Evolutionary conservation across 2,329 filamentous ascomycete species (phyloP).

Genomic region (Hypoxylon sp.): DNA sequence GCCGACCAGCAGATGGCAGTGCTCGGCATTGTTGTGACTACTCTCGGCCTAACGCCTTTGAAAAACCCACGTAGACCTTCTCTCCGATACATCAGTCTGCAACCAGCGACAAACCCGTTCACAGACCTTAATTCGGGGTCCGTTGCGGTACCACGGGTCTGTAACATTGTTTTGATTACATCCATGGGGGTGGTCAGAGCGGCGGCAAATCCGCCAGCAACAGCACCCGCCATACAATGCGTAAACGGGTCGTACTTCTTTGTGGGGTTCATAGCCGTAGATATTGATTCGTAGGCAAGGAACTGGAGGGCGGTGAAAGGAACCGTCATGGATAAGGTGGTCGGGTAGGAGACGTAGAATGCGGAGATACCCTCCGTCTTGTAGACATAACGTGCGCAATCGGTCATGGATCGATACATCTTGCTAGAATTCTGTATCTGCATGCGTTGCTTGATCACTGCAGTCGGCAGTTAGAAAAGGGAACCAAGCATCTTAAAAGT

Average conservation of each 20-base stretch:
- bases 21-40: conserved; percentile 97
- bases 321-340: conserved; percentile 97
- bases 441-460: conserved; percentile 99
- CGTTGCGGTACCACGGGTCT: conserved; percentile 87
- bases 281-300: conserved; percentile 96
- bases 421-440: conserved; percentile 94
- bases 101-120: conserved; percentile 85
- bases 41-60: conserved; percentile 89
- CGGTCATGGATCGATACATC: conserved; percentile 85
- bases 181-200: conserved; percentile 96
- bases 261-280: conserved; percentile 89
- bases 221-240: conserved; percentile 91
- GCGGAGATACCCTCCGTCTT: conserved; percentile 87
- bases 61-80: conserved; percentile 92
- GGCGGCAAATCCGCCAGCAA: conserved; percentile 93
- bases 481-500: conserved; percentile 2
- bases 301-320: conserved; percentile 98
- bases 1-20: conserved; percentile 99
- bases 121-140: conserved; percentile 88
- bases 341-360: conserved; percentile 99
- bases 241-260: conserved; percentile 92
- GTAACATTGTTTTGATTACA: conserved; percentile 97
- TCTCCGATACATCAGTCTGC: conserved; percentile 83
- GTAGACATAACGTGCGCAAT: conserved; percentile 92
- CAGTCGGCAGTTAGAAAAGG: conserved; percentile 5